Evolutionary conservation across 441 rosid genomes (phyloP), one percentile per base, ranked within the genome.

Genomic region (Omphalea diandra): DNA sequence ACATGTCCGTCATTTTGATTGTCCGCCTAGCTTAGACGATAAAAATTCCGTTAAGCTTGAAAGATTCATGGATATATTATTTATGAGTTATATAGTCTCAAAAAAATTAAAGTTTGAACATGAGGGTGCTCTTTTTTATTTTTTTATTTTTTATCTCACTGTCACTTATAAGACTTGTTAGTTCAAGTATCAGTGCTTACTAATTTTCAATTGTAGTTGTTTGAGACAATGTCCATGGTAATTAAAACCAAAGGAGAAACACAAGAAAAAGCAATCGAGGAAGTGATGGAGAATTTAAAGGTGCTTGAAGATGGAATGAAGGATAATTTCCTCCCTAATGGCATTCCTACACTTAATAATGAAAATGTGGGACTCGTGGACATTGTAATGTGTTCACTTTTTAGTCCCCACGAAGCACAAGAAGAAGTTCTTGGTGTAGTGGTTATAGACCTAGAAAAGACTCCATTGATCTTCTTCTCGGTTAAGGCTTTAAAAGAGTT

Each of bases 231-330:
- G 46, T 2, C 26, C 2, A 14, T 22, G n/a, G 59, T 77, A 50
- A 17, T 76, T 40, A 77, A 60, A 70, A 70, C 57, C 29, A 72
- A 70, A 24, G 84, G 78, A 44, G 82, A 76, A 66, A 74, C 53
- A 24, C 86, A 76, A 75, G 81, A 59, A 65, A 78, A 68, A 66
- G 82, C 78, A 5, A 52, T 69, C 1, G 27, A 43, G 41, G 81
- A 82, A 26, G 22, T 77, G 26, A 60, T 64, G 8, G 86, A 73
- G 82, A 82, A 82, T 60, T 57, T 83, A 63, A 71, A 58, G 49
- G 70, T 82, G 22, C 54, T 82, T 43, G 86, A 86, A 73, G 84
- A 75, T 31, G 89, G 82, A n/a, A 68, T 83, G 55, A 58, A 80
- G 67, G n/a, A n/a, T n/a, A 83, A 70, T 17, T 31, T 43, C 5